Conservation (phyloP, 2,329 filamentous ascomycete genomes). For the Aspergillus aculeatinus region DNA sequence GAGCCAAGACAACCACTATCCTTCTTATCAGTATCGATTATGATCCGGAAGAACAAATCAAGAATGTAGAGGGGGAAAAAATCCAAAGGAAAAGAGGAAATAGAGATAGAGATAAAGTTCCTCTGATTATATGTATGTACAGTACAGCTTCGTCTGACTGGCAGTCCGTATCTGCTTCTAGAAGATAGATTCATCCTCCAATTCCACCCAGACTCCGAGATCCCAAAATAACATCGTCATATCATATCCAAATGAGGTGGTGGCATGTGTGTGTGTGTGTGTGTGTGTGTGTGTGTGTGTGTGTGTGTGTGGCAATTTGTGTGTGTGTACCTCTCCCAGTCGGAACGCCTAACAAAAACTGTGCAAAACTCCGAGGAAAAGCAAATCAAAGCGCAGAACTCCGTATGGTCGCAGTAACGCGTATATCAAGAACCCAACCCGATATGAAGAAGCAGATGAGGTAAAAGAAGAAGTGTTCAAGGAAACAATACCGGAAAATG, state of each 20-base stretch:
- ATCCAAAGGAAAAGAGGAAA: not conserved
- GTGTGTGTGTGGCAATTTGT: constrained; percentile 21
- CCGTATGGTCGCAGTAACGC: not conserved
- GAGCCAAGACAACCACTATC: not conserved
- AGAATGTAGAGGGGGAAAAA: not conserved
- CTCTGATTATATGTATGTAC: constrained; percentile 26
- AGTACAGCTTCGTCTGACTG: constrained; percentile 19
- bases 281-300: not conserved
- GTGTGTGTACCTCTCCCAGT: constrained; percentile 9
- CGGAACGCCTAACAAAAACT: constrained; percentile 15
- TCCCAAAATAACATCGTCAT: constrained; percentile 16
- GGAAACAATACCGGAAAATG: constrained; percentile 13
- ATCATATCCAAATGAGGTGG: constrained; percentile 17
- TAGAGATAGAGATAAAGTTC: constrained; percentile 4
- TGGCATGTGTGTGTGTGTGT: constrained; percentile 17
- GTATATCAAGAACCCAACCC: not conserved
- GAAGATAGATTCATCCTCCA: constrained; percentile 10
- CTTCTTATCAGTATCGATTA: not conserved
- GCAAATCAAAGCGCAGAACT: not conserved
- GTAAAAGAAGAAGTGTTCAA: constrained; percentile 10
- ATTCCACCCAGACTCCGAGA: constrained; percentile 22
- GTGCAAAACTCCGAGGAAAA: constrained; percentile 1
- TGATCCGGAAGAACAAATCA: not conserved
- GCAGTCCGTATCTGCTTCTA: constrained; percentile 21
- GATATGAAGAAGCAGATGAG: constrained; percentile 4